These are phyloP conservation scores for Geotrichum europaeum DNA, from an alignment of 1,139 yeast genomes.

Conservation along the genomic window DNA sequence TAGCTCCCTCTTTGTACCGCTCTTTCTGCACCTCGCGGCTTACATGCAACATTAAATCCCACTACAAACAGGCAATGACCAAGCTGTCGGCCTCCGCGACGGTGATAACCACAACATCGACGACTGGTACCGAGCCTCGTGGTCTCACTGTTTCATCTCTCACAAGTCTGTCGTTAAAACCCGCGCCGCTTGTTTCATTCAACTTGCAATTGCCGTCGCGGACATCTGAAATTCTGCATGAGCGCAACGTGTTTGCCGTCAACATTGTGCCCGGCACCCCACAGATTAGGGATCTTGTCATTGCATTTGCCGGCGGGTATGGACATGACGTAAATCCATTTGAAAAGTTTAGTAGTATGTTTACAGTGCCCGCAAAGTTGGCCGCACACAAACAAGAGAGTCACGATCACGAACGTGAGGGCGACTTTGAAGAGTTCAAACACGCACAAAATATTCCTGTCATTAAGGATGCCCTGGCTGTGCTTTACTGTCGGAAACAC, in stretches of 20 bases:
- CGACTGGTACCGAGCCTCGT: slow-evolving; percentile 22
- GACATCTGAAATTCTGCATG: slow-evolving; percentile 61
- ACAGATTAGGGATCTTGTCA: slow-evolving; percentile 41
- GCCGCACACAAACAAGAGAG: slow-evolving; percentile 1
- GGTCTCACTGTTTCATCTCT: slow-evolving; percentile 84
- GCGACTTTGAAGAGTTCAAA: not conserved
- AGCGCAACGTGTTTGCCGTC: slow-evolving; percentile 54
- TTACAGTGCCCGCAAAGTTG: slow-evolving; percentile 29
- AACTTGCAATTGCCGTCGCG: slow-evolving; percentile 78
- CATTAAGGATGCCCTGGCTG: slow-evolving; percentile 52
- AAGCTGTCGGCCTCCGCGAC: not conserved
- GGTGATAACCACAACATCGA: slow-evolving; percentile 20
- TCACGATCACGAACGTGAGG: not conserved
- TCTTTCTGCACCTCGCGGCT: not conserved
- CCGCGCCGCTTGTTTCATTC: slow-evolving; percentile 70
- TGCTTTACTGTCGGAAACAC: slow-evolving; percentile 56
- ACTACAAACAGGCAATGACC: not conserved
- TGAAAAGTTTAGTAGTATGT: slow-evolving; percentile 36
- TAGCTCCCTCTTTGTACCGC: not conserved
- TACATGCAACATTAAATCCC: not conserved
- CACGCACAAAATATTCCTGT: slow-evolving; percentile 46
- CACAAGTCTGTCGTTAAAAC: slow-evolving; percentile 67
- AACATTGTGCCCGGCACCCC: slow-evolving; percentile 62
- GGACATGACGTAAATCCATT: slow-evolving; percentile 35
- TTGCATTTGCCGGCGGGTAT: slow-evolving; percentile 33